These are phyloP conservation scores for Prunus yedoensis DNA, from an alignment of 331 rosid genomes.

Conservation along the genomic window DNA sequence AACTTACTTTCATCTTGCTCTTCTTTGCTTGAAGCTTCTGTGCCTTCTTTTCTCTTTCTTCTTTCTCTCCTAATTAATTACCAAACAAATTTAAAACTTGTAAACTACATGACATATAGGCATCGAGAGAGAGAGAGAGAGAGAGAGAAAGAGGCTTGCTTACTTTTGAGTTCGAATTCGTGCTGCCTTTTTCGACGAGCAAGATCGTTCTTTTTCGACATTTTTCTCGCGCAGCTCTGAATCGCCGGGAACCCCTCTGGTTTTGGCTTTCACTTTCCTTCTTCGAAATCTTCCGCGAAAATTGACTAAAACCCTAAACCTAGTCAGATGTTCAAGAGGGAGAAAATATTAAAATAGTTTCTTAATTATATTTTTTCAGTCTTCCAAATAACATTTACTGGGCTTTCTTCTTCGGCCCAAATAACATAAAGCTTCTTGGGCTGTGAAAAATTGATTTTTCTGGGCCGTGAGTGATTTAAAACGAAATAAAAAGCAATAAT, in stretches of 20 bases:
- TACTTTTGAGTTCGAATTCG: conserved; percentile 83
- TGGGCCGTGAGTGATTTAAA: background rate
- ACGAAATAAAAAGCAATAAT: too few relatives aligned
- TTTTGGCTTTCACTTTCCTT: background rate
- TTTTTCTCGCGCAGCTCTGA: conserved; percentile 4
- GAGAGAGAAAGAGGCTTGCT: conserved; percentile 26
- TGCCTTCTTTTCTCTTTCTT: conserved; percentile 51
- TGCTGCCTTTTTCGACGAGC: conserved; percentile 71
- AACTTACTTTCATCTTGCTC: conserved; percentile 73
- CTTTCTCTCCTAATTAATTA: conserved; percentile 63
- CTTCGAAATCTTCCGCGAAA: background rate
- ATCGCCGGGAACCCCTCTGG: background rate
- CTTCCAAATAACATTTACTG: background rate
- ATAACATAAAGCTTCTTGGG: background rate
- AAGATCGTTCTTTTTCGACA: conserved; percentile 97
- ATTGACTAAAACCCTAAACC: conserved; percentile 29
- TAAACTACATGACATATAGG: background rate
- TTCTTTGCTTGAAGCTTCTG: conserved; percentile 75
- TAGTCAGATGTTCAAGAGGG: background rate
- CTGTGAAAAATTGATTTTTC: background rate
- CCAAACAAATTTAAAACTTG: conserved; percentile 15
- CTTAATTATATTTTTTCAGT: too few relatives aligned
- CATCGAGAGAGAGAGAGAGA: too few relatives aligned
- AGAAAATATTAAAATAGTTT: too few relatives aligned
- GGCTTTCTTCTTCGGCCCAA: background rate